Evolutionary conservation across 768 basidiomycete species (phyloP), one percentile per base, ranked within the genome.

Genomic region (Collybia sordida): DNA sequence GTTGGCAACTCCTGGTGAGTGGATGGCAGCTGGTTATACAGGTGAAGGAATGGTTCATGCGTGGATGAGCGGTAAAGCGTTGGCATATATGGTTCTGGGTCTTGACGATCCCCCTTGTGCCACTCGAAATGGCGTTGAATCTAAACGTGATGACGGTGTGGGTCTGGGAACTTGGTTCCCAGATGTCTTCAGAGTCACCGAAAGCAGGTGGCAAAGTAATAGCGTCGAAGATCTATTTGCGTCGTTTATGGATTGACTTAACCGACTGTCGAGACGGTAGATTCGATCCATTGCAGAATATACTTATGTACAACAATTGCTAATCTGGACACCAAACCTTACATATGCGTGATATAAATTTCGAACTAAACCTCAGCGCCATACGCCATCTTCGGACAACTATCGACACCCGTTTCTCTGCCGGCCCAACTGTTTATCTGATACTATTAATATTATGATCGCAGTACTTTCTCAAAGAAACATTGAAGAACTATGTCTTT

Each of bases 21-120:
- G 87, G 88, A 74, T 88, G 14, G 71, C 81, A 14, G 86, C 83
- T 11, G 87, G 85, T 3, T 89, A 83, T 59, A 73, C 77, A 0
- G 87, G 87, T 0, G 87, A 90, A 55, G 87, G 87, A 1, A 87
- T 88, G 86, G 79, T 79, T 3, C 79, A 86, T 54, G 85, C 82
- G 0, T 87, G 85, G 84, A 60, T 83, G 62, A 74, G 81, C 49
- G 78, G 81, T 3, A 73, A 75, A 48, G 82, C 80, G 6, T 62
- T 86, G 17, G 85, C 82, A 9, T 56, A 69, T 45, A 85, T 86
- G 85, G 68, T 90, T 3, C 64, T 83, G 3, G 77, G 70, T 2
- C 43, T 65, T 12, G 74, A 76, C 19, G 38, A 55, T 0, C 40
- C 0, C 52, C 64, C 44, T 55, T 7, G 27, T 21, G 12, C 11